Conservation (phyloP, 2,329 filamentous ascomycete genomes). For the Dothistroma septosporum region DNA sequence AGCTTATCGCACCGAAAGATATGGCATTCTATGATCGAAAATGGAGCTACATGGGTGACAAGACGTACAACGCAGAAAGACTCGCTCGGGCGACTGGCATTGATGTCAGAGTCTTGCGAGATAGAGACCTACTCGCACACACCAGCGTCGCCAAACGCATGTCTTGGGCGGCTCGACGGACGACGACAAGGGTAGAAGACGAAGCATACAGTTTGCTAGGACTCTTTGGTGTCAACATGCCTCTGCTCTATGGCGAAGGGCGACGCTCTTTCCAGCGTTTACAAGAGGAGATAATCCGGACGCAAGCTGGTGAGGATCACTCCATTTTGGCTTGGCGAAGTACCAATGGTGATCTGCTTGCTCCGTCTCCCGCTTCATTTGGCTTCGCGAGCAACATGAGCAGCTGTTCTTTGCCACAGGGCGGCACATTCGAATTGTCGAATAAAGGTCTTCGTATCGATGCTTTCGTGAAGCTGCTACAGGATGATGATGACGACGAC, state of each 20-base stretch:
- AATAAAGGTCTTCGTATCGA: constrained; percentile 5
- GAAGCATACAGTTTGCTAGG: constrained; percentile 45
- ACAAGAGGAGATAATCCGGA: constrained; percentile 10
- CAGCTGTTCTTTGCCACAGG: background rate
- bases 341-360: background rate
- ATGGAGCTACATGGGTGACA: background rate
- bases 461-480: background rate
- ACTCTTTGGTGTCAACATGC: constrained; percentile 43
- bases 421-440: background rate
- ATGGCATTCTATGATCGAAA: background rate
- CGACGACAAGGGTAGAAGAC: constrained; percentile 36
- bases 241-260: constrained; percentile 41
- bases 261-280: constrained; percentile 2
- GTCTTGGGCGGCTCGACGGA: constrained; percentile 13
- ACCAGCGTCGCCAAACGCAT: background rate
- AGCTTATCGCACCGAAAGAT: background rate
- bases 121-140: background rate
- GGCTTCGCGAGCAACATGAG: background rate
- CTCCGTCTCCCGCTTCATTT: background rate
- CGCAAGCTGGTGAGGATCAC: constrained; percentile 7
- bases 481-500: background rate
- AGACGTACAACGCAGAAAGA: background rate
- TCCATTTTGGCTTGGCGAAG: constrained; percentile 5
- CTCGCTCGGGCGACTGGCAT: background rate
- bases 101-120: background rate